These are phyloP conservation scores for Euphorbia peplus DNA, from an alignment of 345 rosid genomes.

Conservation along the genomic window DNA sequence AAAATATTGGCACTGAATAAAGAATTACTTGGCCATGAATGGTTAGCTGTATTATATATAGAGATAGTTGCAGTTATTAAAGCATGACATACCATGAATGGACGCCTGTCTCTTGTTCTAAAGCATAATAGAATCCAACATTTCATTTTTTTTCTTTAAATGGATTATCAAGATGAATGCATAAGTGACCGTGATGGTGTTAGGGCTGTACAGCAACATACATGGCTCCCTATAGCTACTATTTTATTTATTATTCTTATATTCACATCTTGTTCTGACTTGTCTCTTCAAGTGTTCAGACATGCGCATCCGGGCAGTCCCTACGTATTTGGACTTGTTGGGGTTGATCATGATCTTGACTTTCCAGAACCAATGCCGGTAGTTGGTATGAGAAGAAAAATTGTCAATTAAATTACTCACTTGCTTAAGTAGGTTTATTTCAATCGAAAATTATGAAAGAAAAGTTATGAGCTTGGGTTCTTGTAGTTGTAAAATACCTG, in stretches of 20 bases:
- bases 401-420: neutral
- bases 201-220: too few species aligned
- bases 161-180: neutral
- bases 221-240: neutral
- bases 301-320: constrained; percentile 99
- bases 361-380: constrained; percentile 99
- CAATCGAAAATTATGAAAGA: neutral
- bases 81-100: too few species aligned
- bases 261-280: constrained; percentile 35
- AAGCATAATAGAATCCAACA: neutral
- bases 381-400: constrained; percentile 51
- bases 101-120: neutral
- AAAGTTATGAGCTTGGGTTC: neutral
- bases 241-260: neutral
- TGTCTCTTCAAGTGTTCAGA: constrained; percentile 49
- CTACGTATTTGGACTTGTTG: constrained; percentile 95
- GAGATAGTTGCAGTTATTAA: neutral
- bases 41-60: neutral
- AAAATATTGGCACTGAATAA: neutral
- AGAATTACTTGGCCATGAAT: neutral
- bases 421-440: neutral
- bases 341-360: constrained; percentile 93
- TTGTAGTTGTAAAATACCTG: constrained; percentile 5
- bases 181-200: neutral
- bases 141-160: neutral